phyloP scores from a whole-genome alignment of 768 basidiomycete genomes.

The Mycena albidolilacea region DNA sequence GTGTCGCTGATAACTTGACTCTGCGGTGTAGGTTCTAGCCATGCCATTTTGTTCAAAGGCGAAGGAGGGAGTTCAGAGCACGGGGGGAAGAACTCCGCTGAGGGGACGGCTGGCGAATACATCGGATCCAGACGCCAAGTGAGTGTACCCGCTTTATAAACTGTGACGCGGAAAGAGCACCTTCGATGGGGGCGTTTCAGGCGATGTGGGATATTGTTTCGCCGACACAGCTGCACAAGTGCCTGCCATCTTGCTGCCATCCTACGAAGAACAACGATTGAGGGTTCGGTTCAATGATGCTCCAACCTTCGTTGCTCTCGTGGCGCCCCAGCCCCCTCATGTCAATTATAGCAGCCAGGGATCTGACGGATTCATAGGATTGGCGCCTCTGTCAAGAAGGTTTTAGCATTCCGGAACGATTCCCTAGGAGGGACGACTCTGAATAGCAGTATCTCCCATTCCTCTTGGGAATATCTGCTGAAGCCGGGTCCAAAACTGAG shows the following conservation, averaged over 20 bases:
- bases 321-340: not conserved
- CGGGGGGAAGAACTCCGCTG: conserved; percentile 25
- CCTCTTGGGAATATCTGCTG: too few relatives aligned
- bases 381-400: too few relatives aligned
- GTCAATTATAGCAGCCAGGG: conserved; percentile 1
- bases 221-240: not conserved
- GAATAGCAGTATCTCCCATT: too few relatives aligned
- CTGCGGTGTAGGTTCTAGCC: conserved; percentile 28
- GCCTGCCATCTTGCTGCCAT: conserved; percentile 19
- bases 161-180: not conserved
- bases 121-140: not conserved
- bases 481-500: too few relatives aligned
- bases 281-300: not conserved
- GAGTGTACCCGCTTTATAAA: conserved; percentile 20
- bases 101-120: conserved; percentile 9
- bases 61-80: conserved; percentile 16
- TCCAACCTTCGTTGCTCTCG: not conserved
- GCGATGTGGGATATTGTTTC: not conserved
- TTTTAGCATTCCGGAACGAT: too few relatives aligned
- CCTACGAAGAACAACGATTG: conserved; percentile 8
- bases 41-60: not conserved
- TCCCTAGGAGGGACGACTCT: too few relatives aligned
- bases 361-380: too few relatives aligned
- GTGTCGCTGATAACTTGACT: conserved; percentile 65
- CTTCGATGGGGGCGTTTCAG: not conserved